Base-by-base conservation (phyloP, 805 yeast genomes). In the Lipomyces oligophaga region DNA sequence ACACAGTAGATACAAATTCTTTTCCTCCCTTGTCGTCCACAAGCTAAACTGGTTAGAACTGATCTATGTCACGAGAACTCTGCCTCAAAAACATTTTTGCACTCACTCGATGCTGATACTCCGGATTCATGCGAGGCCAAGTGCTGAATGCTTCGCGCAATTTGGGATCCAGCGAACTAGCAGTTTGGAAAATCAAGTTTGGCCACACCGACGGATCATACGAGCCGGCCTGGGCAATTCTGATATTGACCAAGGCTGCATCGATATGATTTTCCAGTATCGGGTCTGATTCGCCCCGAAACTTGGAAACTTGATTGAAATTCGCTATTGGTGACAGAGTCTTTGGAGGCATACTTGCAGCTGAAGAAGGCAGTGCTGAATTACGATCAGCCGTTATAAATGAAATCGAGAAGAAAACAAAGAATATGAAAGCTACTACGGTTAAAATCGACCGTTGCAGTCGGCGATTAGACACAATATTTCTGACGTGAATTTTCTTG, bases 221-320 rank as follows among this genome's bases (percentile, higher is more conserved):
- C 15, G 40, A 10, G 26, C 28, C 33, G 30, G 26, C 25, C 24
- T 15, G n/a, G 13, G 40, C 24, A 43, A 31, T 18, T 19, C 45
- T 49, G 34, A 52, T 38, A 6, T 40, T 38, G 37, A 34, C 48
- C 30, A 52, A 47, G 30, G 15, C 35, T 16, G 50, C 31, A 32
- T 48, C 53, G 34, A 52, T 45, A 28, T 41, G 45, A 31, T 40
- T 52, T 40, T 52, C 56, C 20, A 43, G 38, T 10, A 34, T 42
- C 7, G 38, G 20, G 25, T 50, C 52, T 2, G 49, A 40, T 16
- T 34, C 38, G 11, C 38, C 25, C 26, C 55, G 41, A 15, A 33
- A 38, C 10, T 24, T 43, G 15, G 55, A 38, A 8, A 39, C 30
- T 8, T 21, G 20, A 4, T 26, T 10, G 24, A 40, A 50, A 3